Base-by-base conservation (phyloP, 306 rosid species). In the Betula pendula region DNA sequence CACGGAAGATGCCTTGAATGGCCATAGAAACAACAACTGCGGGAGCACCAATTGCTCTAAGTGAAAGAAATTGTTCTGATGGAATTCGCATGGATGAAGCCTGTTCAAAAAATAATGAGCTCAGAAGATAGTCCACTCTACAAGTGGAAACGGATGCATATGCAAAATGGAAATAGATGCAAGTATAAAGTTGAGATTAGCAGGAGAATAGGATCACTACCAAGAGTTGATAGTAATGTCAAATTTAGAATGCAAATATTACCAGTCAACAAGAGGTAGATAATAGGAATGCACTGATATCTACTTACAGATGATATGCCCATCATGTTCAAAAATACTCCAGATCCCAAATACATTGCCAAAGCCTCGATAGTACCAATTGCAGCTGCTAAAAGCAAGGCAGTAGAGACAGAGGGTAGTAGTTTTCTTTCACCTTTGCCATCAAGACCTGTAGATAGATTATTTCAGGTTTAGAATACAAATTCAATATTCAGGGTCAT, bases 1-100 rank as follows among this genome's bases (percentile, higher is more conserved):
- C 99, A 72, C 97, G 97, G 76, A 95, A 95, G 82, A 95, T 85
- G 78, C 99, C 99, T 84, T 95, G 99, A 81, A 92, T 93, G 73
- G 99, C 96, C 91, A 95, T 84, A 76, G 97, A 89, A 35, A 87
- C 94, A 59, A 92, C 99, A 66, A 89, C 99, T 60, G 99, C 99
- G 16, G 99, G 99, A 83, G 99, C 99, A 77, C 99, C 99, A 73
- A 92, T 15, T 49, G 99, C 96, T 74, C 99, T 87, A 72, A 95
- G 82, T 43, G 88, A 80, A 58, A 95, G 97, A 83, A 88, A 95
- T 33, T 48, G 84, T 49, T 79, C 88, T 12, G 99, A 89, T 13
- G 83, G 90, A 77, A 75, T 73, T 44, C 68, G 75, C 75, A 87
- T 88, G 69, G 97, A 87, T 76, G 91, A 92, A 79, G 70, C 91